Percentiles rank a stretch among this genome's conserved stretches.
phyloP scores from a whole-genome alignment of 345 rosid species.

The Ceriops decandra region DNA sequence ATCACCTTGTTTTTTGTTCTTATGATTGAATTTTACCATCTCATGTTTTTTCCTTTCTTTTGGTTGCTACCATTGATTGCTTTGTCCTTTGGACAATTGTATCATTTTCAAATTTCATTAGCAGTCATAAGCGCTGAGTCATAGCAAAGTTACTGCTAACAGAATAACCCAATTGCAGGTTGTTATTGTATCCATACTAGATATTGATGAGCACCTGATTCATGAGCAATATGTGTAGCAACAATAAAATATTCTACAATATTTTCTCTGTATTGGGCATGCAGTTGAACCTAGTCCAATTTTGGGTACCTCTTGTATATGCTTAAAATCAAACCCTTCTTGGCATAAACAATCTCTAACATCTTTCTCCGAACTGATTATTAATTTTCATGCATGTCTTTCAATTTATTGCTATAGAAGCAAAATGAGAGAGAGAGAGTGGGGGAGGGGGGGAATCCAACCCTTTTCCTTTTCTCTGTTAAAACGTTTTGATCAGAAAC shows the following conservation, averaged over 20 bases:
- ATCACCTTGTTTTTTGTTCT: background rate
- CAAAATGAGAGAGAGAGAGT: background rate
- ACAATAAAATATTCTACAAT: background rate
- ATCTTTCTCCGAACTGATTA: background rate
- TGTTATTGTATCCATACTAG: background rate
- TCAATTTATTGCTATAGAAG: background rate
- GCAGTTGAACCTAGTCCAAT: background rate
- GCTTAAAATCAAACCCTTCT: background rate
- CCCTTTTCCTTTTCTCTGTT: background rate
- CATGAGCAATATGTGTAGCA: background rate
- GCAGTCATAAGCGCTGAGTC: background rate
- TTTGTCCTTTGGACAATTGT: no score
- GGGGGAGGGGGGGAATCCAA: background rate
- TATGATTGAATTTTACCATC: background rate
- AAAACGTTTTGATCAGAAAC: no score
- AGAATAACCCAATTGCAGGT: background rate
- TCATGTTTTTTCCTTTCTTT: no score
- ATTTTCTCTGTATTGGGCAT: background rate
- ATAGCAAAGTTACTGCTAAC: no score
- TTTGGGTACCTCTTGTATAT: no score
- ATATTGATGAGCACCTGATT: background rate
- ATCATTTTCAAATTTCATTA: constrained; percentile 8
- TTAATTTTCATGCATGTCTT: background rate
- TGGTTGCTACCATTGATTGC: no score
- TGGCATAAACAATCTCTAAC: background rate